Evolutionary conservation across 2,329 filamentous ascomycete species (phyloP), one percentile per base, ranked within the genome.

Genomic region (Hymenoscyphus scutula): DNA sequence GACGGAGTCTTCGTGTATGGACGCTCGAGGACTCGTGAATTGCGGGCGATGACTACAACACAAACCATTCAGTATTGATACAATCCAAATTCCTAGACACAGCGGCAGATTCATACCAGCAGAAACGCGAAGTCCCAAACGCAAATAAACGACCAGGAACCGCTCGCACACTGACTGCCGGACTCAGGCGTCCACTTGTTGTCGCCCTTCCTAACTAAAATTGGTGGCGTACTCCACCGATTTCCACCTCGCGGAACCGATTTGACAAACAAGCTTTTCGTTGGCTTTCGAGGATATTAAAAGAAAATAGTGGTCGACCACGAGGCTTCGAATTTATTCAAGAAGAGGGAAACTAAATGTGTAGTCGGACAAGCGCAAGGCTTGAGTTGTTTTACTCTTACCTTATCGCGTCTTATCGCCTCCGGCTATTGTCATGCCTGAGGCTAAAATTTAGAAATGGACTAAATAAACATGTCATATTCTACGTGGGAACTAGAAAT

Each of bases 331-430:
- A 48, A 48, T 23, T 25, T 19, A 25, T 6, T 48, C 45, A 5
- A 19, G 2, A 23, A n/a, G 27, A 54, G 53, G 53, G 56, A 23
- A 19, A 45, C 13, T n/a, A 25, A 45, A 45, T 27, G 25, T 37
- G 56, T 45, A 48, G 25, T 54, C 7, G 53, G 53, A 32, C 51
- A 54, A 54, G 27, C 53, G 53, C 53, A n/a, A 54, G 27, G 53
- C 53, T 41, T 58, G 6, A 23, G 5, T 10, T 54, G 51, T 54
- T 54, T 54, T 29, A 30, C 25, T 19, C 25, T 29, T 54, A 54
- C 29, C 53, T 10, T 10, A 8, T n/a, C 8, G 17, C 29, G 29
- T 54, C 53, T 54, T 54, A 54, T 54, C 53, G 53, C 53, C 17
- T 11, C 25, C 25, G 51, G 51, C 23, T 25, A 13, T 27, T 29